Base-by-base conservation (phyloP, 2,329 filamentous ascomycete genomes). In the Endoconidiophora polonica region DNA sequence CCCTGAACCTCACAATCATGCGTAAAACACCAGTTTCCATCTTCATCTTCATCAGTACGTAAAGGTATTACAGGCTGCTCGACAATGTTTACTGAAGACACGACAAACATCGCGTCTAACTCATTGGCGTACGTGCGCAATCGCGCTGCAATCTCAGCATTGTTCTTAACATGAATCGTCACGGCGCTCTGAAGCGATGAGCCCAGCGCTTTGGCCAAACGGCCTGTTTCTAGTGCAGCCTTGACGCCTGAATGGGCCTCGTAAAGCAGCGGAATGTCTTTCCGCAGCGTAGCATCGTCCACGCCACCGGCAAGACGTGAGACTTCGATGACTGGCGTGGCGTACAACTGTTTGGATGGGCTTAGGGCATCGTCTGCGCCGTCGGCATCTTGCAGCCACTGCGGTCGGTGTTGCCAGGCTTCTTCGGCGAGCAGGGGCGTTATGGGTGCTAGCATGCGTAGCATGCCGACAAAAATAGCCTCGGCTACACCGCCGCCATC, bases 401-500 rank as follows among this genome's bases (percentile, higher is more conserved):
- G 63, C 0, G 88, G 85, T 3, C 80, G 74, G 62, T 87, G 76
- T 49, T 81, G 79, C 86, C 86, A 94, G 1, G 83, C 81, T 65
- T 96, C 90, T 60, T 94, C 85, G 0, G 95, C 82, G 3, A 96
- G 72, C 38, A 88, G 63, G 1, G 90, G 90, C 7, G 81, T 83
- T 50, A 94, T 74, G 1, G 90, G 87, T 2, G 77, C 80, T 26
- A 96, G 70, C 73, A 94, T 86, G 49, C 80, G 74, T 54, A 88
- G 67, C 16, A 95, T 68, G 36, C 86, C 78, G 4, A 76, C 66
- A 54, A 90, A 79, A 49, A 95, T 76, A 24, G 74, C 70, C 56
- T 76, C 73, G 44, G 84, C 65, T 3, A 74, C 69, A 44, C 83
- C 81, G 12, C 74, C 71, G 12, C 76, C 75, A 54, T 80, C 76